Base-by-base conservation (phyloP, 2,329 filamentous ascomycete species). In the Colletotrichum gigasporum region DNA sequence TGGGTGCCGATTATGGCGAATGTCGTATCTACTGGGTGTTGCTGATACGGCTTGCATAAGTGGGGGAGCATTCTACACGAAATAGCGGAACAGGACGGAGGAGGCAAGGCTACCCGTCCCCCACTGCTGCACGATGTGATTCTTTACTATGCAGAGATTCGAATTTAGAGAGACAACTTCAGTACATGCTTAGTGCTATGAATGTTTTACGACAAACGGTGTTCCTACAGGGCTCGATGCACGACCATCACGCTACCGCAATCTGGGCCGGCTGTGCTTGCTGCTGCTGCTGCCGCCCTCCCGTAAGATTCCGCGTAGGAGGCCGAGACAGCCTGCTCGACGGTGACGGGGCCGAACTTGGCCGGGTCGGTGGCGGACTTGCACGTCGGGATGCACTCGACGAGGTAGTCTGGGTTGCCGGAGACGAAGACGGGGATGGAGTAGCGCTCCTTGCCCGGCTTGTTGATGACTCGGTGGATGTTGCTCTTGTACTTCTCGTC, bases 381-480 rank as follows among this genome's bases (percentile, higher is more conserved):
- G 66, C 74, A 76, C 4, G 72, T 74, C 7, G 73, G 70, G 30
- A 76, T 74, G 66, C 74, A 76, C 10, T 75, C 72, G 4, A 75
- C 73, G 1, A 75, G 26, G 55, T 75, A 75, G 64, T 85, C 82
- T 5, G 83, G 74, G 72, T 86, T 85, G 4, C 84, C 84, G 57
- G 83, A 82, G 58, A 86, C 82, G 71, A 87, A 87, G 53, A 87
- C 82, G 0, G 85, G 83, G n/a, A 87, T 76, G 6, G 82, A 85
- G 69, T 86, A 88, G 35, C 86, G 78, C 69, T 86, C 82, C 9
- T 73, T 75, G 2, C 76, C 76, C 3, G 79, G 81, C 42, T 77
- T 77, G 74, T 87, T 87, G 67, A 87, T 81, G 24, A 88, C 85
- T 7, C 85, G 76, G 70, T 88, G 86, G 4, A 85, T 71, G 50